Conservation (phyloP, 1,284 basidiomycete species). For the Agaricales sp. region DNA sequence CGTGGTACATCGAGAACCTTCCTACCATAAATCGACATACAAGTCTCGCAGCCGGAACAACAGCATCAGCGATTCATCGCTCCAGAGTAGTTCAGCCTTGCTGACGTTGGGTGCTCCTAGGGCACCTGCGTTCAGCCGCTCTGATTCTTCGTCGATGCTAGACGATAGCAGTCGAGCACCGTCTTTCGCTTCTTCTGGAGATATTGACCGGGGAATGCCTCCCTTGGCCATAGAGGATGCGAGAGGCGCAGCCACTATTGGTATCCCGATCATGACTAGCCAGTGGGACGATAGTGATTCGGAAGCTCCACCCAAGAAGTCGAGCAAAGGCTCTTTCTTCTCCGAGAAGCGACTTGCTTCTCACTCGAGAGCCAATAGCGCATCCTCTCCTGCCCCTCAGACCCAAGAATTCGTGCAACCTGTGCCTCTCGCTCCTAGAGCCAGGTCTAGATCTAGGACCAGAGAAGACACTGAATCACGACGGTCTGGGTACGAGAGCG, state of each 20-base stretch:
- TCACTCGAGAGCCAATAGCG: neutral
- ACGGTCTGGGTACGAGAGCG: neutral
- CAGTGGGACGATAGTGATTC: neutral
- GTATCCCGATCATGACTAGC: too few species aligned
- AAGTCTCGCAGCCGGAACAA: neutral
- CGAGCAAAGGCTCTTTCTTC: neutral
- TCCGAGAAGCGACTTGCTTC: neutral
- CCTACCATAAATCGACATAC: neutral
- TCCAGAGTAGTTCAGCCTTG: neutral
- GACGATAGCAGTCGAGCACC: neutral
- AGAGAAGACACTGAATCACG: too few species aligned
- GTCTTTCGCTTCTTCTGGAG: neutral
- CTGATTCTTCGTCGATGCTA: neutral
- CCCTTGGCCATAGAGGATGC: too few species aligned
- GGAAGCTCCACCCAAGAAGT: neutral
- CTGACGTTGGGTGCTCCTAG: neutral
- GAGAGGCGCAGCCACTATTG: too few species aligned
- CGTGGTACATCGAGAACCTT: neutral
- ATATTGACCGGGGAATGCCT: neutral
- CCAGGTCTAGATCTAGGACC: neutral
- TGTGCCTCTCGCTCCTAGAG: neutral
- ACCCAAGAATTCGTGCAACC: too few species aligned
- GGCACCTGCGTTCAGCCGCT: neutral
- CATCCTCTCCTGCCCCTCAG: too few species aligned
- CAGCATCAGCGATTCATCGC: neutral